Base-by-base conservation (phyloP, 495 filamentous ascomycete species). In the Podospora didyma region DNA sequence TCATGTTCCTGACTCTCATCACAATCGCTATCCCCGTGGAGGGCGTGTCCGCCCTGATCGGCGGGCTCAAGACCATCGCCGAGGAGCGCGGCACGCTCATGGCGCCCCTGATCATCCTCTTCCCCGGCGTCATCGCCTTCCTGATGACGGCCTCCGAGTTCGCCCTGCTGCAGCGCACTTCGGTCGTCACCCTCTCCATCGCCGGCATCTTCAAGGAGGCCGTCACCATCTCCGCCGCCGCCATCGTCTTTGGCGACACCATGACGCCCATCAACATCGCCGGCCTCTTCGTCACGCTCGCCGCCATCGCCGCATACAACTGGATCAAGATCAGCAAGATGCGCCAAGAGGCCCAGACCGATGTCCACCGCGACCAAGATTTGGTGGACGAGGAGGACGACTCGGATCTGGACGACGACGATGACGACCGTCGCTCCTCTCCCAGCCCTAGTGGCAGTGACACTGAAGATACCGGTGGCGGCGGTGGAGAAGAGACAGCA, bases 161-260 rank as follows among this genome's bases (percentile, higher is more conserved):
- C 63, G 93, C 95, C 46, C 80, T 99, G 26, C 79, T 99, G 44
- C 86, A 97, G 77, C 90, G 95, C 31, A 97, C 92, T 4, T 92
- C 87, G 6, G 95, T 99, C 51, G 95, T 99, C 47, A 97, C 95
- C 0, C 80, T 99, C 48, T 92, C 87, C 49, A 97, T 99, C 53
- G 95, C 92, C 60, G 95, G 95, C 47, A 99, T 97, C 51, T 97
- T 99, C 79, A 99, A 99, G 72, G 95, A 99, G 73, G 95, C 96
- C 11, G 86, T 99, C 51, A 99, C 95, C 6, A 97, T 99, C 66
- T 85, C 84, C 39, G 90, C 90, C 1, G 95, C 94, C 0, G 89
- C 89, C 19, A 69, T 95, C 14, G 84, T 95, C 6, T 99, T 97
- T 75, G 84, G 92, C 62, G 95, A 99, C 65, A 82, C 81, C 50